phyloP scores from a whole-genome alignment of 306 rosid species.

The Abrus precatorius region DNA sequence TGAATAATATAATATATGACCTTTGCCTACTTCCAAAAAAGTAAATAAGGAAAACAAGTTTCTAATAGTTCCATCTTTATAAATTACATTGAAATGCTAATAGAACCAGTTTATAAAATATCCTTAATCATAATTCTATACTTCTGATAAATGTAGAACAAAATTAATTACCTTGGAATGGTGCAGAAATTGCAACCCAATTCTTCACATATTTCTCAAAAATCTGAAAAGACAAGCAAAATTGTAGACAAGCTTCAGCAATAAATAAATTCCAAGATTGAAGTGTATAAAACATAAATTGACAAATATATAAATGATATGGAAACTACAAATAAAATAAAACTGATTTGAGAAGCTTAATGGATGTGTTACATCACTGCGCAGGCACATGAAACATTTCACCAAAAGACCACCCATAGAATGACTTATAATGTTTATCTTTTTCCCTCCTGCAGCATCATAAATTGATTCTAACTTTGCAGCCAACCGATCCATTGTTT shows the following conservation, averaged over 20 bases:
- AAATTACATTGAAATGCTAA: conserved; percentile 29
- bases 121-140: conserved; percentile 12
- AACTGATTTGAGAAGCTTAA: conserved; percentile 34
- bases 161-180: conserved; percentile 84
- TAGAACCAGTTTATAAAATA: conserved; percentile 35
- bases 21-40: conserved; percentile 9
- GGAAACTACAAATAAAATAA: conserved; percentile 37
- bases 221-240: conserved; percentile 64
- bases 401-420: conserved; percentile 98
- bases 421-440: conserved; percentile 88
- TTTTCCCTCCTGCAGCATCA: conserved; percentile 88
- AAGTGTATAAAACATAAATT: conserved; percentile 18
- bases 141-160: conserved; percentile 37
- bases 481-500: conserved; percentile 82
- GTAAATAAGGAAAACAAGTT: conserved; percentile 16
- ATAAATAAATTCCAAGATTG: conserved; percentile 10
- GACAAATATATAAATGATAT: conserved; percentile 37
- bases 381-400: conserved; percentile 94
- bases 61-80: conserved; percentile 34
- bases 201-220: conserved; percentile 97
- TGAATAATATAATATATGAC: conserved; percentile 3
- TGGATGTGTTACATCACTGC: conserved; percentile 67
- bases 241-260: conserved; percentile 23
- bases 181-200: conserved; percentile 96
- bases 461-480: conserved; percentile 73